These are phyloP conservation scores for Pythium insidiosum DNA, from an alignment of 352 stramenopile genomes.

Conservation along the genomic window DNA sequence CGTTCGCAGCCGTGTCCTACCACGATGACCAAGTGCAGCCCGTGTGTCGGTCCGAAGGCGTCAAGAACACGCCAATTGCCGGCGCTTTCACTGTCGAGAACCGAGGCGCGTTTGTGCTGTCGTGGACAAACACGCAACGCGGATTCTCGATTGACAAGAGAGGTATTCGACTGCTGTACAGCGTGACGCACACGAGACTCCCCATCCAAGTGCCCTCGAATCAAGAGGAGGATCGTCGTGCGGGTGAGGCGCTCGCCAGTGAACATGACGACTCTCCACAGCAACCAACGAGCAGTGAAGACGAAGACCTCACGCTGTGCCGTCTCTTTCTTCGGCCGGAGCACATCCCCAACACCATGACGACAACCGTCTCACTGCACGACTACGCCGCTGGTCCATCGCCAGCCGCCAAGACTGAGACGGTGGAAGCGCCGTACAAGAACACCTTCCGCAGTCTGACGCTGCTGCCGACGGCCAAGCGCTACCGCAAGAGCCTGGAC, in stretches of 20 bases:
- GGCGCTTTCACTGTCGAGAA: slow-evolving; percentile 37
- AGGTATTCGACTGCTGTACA: slow-evolving; percentile 54
- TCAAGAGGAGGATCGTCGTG: not conserved
- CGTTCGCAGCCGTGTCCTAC: slow-evolving; percentile 54
- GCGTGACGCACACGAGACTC: slow-evolving; percentile 37
- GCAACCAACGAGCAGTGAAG: slow-evolving; percentile 1
- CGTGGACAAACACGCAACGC: slow-evolving; percentile 69
- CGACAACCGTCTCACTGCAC: slow-evolving; percentile 51
- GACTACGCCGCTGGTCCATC: slow-evolving; percentile 47
- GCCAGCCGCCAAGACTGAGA: slow-evolving; percentile 7
- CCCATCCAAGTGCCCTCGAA: slow-evolving; percentile 2
- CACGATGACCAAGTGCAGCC: slow-evolving; percentile 37
- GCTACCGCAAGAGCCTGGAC: slow-evolving; percentile 61
- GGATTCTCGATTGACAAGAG: slow-evolving; percentile 49
- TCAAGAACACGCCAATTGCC: slow-evolving; percentile 56
- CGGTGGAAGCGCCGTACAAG: slow-evolving; percentile 8
- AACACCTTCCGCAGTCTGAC: slow-evolving; percentile 68
- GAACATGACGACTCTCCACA: too few species aligned
- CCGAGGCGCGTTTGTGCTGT: slow-evolving; percentile 67
- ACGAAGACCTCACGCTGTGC: slow-evolving; percentile 37
- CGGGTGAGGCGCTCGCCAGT: not conserved
- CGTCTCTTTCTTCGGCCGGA: slow-evolving; percentile 40
- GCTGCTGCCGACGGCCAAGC: slow-evolving; percentile 30
- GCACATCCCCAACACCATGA: slow-evolving; percentile 63
- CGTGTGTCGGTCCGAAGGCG: slow-evolving; percentile 46